These are phyloP conservation scores for Hyphodiscus hymeniophilus DNA, from an alignment of 495 filamentous ascomycete species.

Conservation along the genomic window DNA sequence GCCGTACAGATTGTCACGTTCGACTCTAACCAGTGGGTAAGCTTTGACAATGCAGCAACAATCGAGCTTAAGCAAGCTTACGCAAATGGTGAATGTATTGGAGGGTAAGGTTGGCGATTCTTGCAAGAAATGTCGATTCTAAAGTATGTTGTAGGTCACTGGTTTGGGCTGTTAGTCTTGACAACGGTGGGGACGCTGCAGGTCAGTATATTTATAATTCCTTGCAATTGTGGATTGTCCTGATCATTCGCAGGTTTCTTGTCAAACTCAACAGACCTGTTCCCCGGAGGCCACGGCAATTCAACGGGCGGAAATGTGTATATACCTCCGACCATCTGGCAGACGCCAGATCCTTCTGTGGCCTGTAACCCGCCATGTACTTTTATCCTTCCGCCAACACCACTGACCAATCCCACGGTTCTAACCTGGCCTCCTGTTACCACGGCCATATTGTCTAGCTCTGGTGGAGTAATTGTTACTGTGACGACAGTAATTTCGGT, in stretches of 20 bases:
- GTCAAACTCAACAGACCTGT: no score
- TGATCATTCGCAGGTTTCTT: no score
- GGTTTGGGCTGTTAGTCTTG: no score
- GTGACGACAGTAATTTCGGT: conserved; percentile 2
- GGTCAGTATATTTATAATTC: no score
- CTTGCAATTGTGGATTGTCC: no score
- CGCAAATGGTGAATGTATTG: conserved; percentile 30
- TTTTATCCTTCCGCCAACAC: conserved; percentile 5
- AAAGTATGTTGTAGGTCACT: no score
- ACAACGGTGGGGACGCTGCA: no score
- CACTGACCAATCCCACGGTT: neutral
- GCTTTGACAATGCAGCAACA: conserved; percentile 36
- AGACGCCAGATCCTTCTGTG: neutral
- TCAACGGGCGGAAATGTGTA: no score
- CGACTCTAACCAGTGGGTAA: conserved; percentile 36
- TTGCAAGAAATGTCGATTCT: no score
- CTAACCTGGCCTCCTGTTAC: conserved; percentile 3
- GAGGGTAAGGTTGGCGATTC: no score
- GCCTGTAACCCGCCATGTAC: conserved; percentile 1
- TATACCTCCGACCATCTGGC: conserved; percentile 2
- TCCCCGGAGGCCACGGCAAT: no score
- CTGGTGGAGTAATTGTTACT: neutral
- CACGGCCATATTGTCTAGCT: conserved; percentile 2
- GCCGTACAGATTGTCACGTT: conserved; percentile 31
- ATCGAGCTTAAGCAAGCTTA: conserved; percentile 33